Percentiles rank a stretch among this genome's conserved stretches.
phyloP scores from a whole-genome alignment of 208 protist genomes.

The Acanthamoeba quina region DNA sequence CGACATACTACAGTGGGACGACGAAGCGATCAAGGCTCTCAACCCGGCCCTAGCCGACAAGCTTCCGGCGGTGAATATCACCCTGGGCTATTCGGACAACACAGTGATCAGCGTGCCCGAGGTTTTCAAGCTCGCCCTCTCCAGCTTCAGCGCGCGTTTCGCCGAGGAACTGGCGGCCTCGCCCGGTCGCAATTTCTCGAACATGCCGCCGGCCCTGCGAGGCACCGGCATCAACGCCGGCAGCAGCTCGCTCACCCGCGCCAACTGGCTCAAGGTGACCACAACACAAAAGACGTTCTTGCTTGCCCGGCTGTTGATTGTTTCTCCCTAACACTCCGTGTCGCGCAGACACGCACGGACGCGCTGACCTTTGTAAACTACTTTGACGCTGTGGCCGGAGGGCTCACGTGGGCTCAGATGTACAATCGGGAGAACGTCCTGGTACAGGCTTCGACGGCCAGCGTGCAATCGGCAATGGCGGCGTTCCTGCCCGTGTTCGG shows the following conservation, averaged over 20 bases:
- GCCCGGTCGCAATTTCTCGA: neutral
- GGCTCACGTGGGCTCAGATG: neutral
- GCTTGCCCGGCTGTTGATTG: neutral
- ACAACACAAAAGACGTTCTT: neutral
- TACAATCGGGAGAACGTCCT: neutral
- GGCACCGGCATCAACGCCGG: neutral
- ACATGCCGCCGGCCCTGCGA: neutral
- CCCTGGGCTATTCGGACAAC: neutral
- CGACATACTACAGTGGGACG: neutral
- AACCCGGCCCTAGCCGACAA: neutral
- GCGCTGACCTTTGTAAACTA: neutral
- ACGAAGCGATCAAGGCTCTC: neutral
- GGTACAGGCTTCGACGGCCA: neutral
- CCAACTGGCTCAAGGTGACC: constrained; percentile 2
- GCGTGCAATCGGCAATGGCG: constrained; percentile 4
- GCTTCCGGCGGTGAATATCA: neutral
- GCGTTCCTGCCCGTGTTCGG: neutral
- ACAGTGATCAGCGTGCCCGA: neutral
- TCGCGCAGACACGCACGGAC: neutral
- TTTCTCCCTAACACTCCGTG: neutral
- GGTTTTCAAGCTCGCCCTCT: neutral
- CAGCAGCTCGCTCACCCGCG: neutral
- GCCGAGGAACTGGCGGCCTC: neutral
- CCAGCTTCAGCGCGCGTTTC: neutral
- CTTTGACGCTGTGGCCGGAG: neutral